Evolutionary conservation across 2,329 filamentous ascomycete genomes (phyloP).

Genomic region (Colletotrichum sp.): DNA sequence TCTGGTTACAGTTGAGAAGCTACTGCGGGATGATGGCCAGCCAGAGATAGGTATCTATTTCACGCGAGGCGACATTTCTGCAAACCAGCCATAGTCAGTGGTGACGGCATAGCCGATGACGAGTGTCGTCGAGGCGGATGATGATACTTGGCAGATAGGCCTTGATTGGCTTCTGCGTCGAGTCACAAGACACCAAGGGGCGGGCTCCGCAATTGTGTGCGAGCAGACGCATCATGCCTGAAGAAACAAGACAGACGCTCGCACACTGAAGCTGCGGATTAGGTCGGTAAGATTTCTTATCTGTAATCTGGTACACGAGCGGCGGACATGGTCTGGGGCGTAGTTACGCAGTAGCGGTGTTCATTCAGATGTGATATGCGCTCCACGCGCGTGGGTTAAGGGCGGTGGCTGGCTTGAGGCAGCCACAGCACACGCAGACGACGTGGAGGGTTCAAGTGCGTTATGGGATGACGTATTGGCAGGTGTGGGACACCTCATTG

Average conservation of each 20-base stretch:
- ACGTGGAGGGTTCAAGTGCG: neutral
- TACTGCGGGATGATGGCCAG: neutral
- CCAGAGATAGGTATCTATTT: neutral
- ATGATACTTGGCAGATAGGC: neutral
- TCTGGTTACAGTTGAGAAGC: neutral
- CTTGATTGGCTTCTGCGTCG: slow-evolving; percentile 5
- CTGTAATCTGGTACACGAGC: neutral
- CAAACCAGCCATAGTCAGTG: neutral
- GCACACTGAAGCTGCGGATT: neutral
- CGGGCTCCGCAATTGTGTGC: slow-evolving; percentile 5
- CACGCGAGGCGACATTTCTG: neutral
- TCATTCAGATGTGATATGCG: neutral
- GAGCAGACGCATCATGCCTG: neutral
- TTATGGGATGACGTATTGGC: neutral
- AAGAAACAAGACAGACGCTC: slow-evolving; percentile 11
- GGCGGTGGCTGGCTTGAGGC: neutral
- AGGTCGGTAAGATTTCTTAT: neutral
- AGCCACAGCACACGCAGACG: neutral
- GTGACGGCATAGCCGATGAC: slow-evolving; percentile 13
- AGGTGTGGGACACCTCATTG: neutral
- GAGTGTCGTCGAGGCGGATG: neutral
- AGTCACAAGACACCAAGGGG: slow-evolving; percentile 10
- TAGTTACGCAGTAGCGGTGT: neutral
- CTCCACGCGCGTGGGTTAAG: neutral
- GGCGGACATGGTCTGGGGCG: neutral